Base-by-base conservation (phyloP, 805 yeast genomes). In the Kodamaea sagamina region DNA sequence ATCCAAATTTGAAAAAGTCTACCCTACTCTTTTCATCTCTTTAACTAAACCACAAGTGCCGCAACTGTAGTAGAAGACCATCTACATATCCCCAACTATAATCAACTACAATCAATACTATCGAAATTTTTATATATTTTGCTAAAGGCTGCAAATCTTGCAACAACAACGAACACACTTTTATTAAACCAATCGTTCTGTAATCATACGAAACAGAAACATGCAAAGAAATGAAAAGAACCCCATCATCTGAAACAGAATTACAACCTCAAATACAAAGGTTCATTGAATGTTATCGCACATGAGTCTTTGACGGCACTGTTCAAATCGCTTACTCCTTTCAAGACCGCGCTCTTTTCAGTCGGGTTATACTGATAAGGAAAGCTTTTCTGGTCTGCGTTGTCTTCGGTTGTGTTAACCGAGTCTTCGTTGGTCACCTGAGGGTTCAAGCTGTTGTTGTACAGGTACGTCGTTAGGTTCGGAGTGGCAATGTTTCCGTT, bases 211-310 rank as follows among this genome's bases (percentile, higher is more conserved):
- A 15, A 17, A 13, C 34, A 15, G 17, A 17, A 9, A 13, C 15
- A 29, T 29, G 34, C 34, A 29, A 29, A 29, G 34, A 29, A 29
- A 29, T 29, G 34, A 29, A 29, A 29, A 17, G 10, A 17, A 15
- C 12, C 34, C 34, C 32, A 15, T 6, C 19, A 34, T 18, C 17
- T 11, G 24, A 28, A 7, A 17, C 7, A 31, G 15, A 32, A 9
- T 37, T 40, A 50, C 9, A 50, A 42, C 42, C 42, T 45, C 40
- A 50, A 47, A 39, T 43, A 50, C 31, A 50, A 44, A 21, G 44
- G 41, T 10, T 50, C 53, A 11, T 27, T 36, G 17, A 37, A 36
- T 16, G 29, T 32, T 11, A 50, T 43, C 19, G 37, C 36, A 15
- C 53, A 47, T 8, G 53, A 39, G 21, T 50, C 47, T 31, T 45